Base-by-base conservation (phyloP, 2,329 filamentous ascomycete species). In the Penicillium psychrosexuale region DNA sequence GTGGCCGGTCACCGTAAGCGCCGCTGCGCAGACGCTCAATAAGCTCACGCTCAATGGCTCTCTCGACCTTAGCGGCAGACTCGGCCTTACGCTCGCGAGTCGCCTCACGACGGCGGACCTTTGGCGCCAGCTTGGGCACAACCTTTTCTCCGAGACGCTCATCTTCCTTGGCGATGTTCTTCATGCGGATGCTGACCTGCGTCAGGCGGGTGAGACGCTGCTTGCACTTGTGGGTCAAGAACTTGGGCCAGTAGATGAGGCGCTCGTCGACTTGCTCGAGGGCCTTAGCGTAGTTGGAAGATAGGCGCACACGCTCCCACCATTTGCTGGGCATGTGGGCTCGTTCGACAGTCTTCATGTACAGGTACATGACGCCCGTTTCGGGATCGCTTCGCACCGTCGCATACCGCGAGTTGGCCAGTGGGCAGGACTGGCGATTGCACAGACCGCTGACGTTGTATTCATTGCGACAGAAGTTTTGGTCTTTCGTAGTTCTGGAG, bases 381-480 rank as follows among this genome's bases (percentile, higher is more conserved):
- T 86, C 78, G 8, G 91, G 88, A 68, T 95, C 86, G 51, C 89
- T 84, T 62, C 93, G 88, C 58, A 97, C 86, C 8, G 93, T 97
- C 57, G 93, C 93, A 80, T 97, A 97, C 58, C 91, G 85, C 37
- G 87, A 90, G 78, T 96, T 97, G 63, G 92, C 91, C 54, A 96
- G 84, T 3, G 92, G 91, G 72, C 92, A 96, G 51, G 89, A 90
- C 74, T 96, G 90, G 55, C 91, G 83, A 71, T 90, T 91, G 78
- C 90, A 94, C 59, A 93, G 83, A 52, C 90, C 88, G 12, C 84
- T 89, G 59, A 91, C 87, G 72, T 95, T 96, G 82, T 91, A 88
- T 77, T 93, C 92, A 76, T 97, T 96, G 73, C 93, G 88, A 77
- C 94, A 99, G 77, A 97, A 99, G 67, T 86, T 97, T 74, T 94